Percentiles rank a stretch among this genome's conserved stretches.
Evolutionary conservation across 805 yeast genomes (phyloP).

Genomic region (Cyberlindnera subsufficiens): DNA sequence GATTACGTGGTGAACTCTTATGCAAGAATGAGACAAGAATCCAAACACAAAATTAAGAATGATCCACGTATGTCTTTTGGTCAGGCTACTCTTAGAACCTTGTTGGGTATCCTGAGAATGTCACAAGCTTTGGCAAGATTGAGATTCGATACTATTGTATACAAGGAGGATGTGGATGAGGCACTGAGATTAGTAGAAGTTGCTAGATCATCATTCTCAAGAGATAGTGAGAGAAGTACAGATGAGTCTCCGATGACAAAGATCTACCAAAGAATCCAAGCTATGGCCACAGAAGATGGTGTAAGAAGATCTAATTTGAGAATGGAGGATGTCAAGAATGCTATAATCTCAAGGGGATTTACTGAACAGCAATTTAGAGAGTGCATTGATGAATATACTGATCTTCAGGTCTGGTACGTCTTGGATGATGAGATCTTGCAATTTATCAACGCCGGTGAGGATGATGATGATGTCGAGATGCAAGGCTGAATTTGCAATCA

Average conservation of each 20-base stretch:
- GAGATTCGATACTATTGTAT: conserved; percentile 70
- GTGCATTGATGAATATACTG: conserved; percentile 70
- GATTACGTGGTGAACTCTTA: conserved; percentile 83
- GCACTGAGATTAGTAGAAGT: conserved; percentile 83
- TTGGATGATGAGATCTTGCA: conserved; percentile 61
- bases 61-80: conserved; percentile 68
- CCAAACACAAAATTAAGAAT: conserved; percentile 66
- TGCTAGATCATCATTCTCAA: conserved; percentile 71
- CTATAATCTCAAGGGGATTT: conserved; percentile 75
- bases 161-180: conserved; percentile 85
- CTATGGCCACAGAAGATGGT: conserved; percentile 39
- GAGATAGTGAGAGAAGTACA: conserved; percentile 41
- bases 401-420: conserved; percentile 69
- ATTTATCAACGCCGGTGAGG: conserved; percentile 31
- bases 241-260: conserved; percentile 67
- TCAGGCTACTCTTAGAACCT: conserved; percentile 93
- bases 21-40: conserved; percentile 88
- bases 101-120: conserved; percentile 84
- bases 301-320: conserved; percentile 29
- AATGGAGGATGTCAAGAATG: conserved; percentile 47
- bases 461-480: conserved; percentile 14
- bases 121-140: conserved; percentile 93
- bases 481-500: no score
- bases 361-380: conserved; percentile 72
- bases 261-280: conserved; percentile 66